These are phyloP conservation scores for Nigrospora osmanthi DNA, from an alignment of 2,329 filamentous ascomycete genomes.

Conservation along the genomic window DNA sequence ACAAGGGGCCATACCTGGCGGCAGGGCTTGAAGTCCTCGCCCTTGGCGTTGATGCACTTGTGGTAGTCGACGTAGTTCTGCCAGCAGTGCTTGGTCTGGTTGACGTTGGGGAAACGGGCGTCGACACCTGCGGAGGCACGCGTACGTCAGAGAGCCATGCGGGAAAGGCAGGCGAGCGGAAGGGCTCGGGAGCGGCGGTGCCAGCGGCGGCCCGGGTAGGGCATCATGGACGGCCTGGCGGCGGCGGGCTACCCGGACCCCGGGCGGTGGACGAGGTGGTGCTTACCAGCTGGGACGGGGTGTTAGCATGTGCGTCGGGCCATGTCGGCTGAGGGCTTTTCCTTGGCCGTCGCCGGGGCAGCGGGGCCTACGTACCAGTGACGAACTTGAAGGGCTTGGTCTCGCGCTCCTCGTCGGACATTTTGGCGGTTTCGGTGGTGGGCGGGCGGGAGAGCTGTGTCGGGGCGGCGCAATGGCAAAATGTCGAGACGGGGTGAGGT, in stretches of 20 bases:
- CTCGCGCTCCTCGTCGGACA: constrained; percentile 82
- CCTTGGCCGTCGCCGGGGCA: constrained; percentile 1
- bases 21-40: constrained; percentile 96
- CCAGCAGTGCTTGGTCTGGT: constrained; percentile 99
- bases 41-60: constrained; percentile 98
- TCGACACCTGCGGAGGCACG: constrained; percentile 72
- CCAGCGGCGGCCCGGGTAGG: no score
- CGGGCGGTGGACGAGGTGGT: neutral
- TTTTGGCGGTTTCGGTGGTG: constrained; percentile 49
- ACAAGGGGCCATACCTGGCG: constrained; percentile 61
- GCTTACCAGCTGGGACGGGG: constrained; percentile 6
- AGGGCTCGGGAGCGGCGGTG: no score
- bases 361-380: constrained; percentile 63
- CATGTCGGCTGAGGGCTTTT: constrained; percentile 29
- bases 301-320: constrained; percentile 22
- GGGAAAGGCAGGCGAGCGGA: no score
- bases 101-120: constrained; percentile 97
- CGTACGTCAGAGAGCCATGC: neutral
- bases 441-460: constrained; percentile 17
- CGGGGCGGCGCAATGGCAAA: constrained; percentile 22
- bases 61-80: constrained; percentile 99
- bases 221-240: no score
- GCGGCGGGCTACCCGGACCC: no score
- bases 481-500: no score
- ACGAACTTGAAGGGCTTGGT: constrained; percentile 99